Conservation (phyloP, 805 yeast species). For the Dipodascopsis uninucleata region DNA sequence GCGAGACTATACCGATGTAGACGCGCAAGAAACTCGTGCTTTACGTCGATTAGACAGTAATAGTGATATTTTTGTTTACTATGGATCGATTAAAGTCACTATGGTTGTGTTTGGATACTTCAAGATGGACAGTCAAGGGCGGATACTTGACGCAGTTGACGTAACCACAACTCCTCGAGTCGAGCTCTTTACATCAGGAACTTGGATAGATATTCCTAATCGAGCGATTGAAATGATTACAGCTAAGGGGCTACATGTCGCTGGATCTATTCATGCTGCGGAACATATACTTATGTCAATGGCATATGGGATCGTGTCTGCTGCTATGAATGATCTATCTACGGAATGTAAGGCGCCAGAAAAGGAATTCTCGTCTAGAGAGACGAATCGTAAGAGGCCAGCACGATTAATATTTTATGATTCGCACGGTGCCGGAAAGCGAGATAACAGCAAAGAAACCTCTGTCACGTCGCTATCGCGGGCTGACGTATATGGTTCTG, state of each 20-base stretch:
- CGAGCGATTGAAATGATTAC: constrained; percentile 57
- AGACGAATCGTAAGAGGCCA: constrained; percentile 71
- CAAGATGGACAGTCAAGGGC: constrained; percentile 70
- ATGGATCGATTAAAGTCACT: constrained; percentile 70
- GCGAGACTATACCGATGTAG: constrained; percentile 89
- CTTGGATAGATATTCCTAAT: constrained; percentile 85
- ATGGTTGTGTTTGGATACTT: constrained; percentile 88
- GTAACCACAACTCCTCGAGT: constrained; percentile 81
- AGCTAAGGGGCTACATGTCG: constrained; percentile 58
- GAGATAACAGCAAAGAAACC: constrained; percentile 42
- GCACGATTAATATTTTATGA: constrained; percentile 84
- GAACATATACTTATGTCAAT: constrained; percentile 84
- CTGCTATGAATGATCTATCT: constrained; percentile 63
- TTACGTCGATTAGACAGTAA: constrained; percentile 8
- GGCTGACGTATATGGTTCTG: constrained; percentile 36
- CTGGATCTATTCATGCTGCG: constrained; percentile 96
- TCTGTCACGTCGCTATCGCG: not conserved
- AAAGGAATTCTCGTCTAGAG: constrained; percentile 81
- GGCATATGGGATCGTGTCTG: constrained; percentile 66
- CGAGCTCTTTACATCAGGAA: constrained; percentile 63
- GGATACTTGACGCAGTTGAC: constrained; percentile 90
- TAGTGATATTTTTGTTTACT: constrained; percentile 44
- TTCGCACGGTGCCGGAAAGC: constrained; percentile 72
- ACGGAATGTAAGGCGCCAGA: constrained; percentile 98
- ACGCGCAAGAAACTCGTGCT: constrained; percentile 50